Evolutionary conservation across 163 green algal genomes (phyloP), one percentile per base, ranked within the genome.

Genomic region (Scenedesmus sp.): DNA sequence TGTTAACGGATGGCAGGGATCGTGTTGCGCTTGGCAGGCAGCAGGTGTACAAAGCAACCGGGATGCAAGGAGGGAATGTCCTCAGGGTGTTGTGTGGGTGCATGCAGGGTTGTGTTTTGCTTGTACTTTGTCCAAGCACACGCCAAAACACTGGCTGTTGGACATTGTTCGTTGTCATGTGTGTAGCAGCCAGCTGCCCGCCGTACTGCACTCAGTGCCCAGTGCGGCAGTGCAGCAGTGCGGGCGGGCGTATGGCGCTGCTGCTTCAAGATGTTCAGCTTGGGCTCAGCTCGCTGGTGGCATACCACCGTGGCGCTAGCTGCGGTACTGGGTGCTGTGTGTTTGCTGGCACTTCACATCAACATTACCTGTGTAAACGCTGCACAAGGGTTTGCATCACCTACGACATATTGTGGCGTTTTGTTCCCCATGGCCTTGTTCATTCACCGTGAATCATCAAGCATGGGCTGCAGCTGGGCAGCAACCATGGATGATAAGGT

Each of bases 341-440:
- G 30, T 37, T 40, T 76, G 30, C 20, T 22, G 65, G 65, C 65
- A 76, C 65, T 76, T 26, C 65, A 76, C 65, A 76, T 40, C 65
- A 76, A 40, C 16, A 76, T 1, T 30, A 76, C 65, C 65, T 76
- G 65, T 40, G 6, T 76, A 40, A 40, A 76, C 30, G 65, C 65
- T 76, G 65, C 65, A 76, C 18, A 76, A 76, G 65, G 65, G 65
- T 76, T 76, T 76, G 65, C 65, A 76, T 76, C 26, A 76, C 65
- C 59, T 76, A 40, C 65, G 40, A 76, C 65, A 40, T 40, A 5
- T 2, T 40, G 65, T 76, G 30, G 40, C 30, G 65, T 30, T 40
- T 76, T 26, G 37, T n/a, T 76, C 30, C 65, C 6, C 65, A 76
- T 76, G 65, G 65, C 65, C 30, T 76, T 40, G 37, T 30, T 76